phyloP scores from a whole-genome alignment of 257 asterid genomes.

The Nicotiana attenuata region DNA sequence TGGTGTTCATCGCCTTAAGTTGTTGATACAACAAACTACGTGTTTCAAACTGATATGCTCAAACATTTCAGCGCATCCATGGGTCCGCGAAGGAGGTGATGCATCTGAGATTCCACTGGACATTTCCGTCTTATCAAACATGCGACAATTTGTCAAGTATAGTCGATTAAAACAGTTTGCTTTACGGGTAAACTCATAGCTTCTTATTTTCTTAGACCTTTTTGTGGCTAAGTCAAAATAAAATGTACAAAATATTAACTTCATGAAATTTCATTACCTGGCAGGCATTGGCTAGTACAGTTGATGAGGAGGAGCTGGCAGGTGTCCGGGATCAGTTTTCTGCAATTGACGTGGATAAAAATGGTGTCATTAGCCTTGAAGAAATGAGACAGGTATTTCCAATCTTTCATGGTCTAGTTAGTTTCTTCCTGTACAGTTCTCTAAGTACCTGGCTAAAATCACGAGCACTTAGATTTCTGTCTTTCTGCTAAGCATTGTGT shows the following conservation, averaged over 20 bases:
- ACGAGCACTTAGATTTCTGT: neutral
- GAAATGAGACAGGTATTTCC: constrained; percentile 90
- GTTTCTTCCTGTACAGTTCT: constrained; percentile 4
- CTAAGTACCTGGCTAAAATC: neutral
- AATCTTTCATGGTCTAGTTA: constrained; percentile 3
- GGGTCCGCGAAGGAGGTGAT: constrained; percentile 99
- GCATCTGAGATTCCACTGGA: constrained; percentile 98
- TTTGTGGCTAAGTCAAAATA: neutral
- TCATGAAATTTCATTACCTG: neutral
- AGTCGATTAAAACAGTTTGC: constrained; percentile 94
- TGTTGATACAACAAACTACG: neutral
- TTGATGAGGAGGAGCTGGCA: constrained; percentile 82
- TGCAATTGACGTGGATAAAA: constrained; percentile 95
- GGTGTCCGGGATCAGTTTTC: constrained; percentile 90
- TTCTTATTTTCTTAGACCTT: neutral
- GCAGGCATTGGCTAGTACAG: constrained; percentile 95
- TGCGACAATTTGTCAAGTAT: constrained; percentile 92
- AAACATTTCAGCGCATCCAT: constrained; percentile 72
- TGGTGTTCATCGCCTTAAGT: neutral
- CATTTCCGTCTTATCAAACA: constrained; percentile 81
- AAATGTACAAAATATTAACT: neutral
- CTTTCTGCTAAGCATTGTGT: neutral
- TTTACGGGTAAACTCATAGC: constrained; percentile 55
- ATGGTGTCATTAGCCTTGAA: constrained; percentile 90
- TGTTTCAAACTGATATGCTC: constrained; percentile 2